Evolutionary conservation across 495 filamentous ascomycete species (phyloP), one percentile per base, ranked within the genome.

Genomic region (Xylaria nigripes): DNA sequence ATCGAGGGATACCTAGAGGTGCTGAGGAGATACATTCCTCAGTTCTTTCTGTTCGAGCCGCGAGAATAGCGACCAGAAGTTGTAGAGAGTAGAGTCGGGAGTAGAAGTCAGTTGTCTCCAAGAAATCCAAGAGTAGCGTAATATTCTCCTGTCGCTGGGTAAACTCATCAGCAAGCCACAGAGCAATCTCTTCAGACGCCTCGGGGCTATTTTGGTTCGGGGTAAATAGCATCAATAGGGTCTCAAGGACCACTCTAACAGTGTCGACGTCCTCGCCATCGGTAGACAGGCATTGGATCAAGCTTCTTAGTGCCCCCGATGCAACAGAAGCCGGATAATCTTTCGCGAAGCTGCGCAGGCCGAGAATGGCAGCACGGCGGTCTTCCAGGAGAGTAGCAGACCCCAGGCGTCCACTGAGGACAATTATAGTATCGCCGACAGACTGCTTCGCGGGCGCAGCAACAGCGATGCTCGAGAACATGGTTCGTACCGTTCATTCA

Each of bases 101-200:
- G 70, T 95, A 96, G 68, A 95, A 96, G 57, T 98, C 93, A 50
- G 75, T 75, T 38, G 83, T 81, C 60, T 96, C 91, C 19, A 98
- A 76, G 29, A 98, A 85, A 59, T 93, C 89, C 49, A 97, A 79
- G 41, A 98, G 78, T 32, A 91, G 73, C 0, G 88, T 94, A 53
- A 97, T 93, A 70, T 98, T 97, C 70, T 97, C 93, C 85, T 97
- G 92, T 59, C 90, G 87, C 79, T 95, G 90, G 27, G 94, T 97
- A 62, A 98, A 98, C 68, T 96, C 91, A 71, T 98, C 93, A 45
- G 93, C 92, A 50, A 98, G 78, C 91, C 92, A 97, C 6, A 96
- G 80, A 24, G 89, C 87, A 64, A 98, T 94, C 67, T 98, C 93
- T 54, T 96, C 94, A 13, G 90, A 95, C 40, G 93, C 90, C 78